Evolutionary conservation across 2,329 filamentous ascomycete genomes (phyloP).

Genomic region (Aspergillus nomiae): DNA sequence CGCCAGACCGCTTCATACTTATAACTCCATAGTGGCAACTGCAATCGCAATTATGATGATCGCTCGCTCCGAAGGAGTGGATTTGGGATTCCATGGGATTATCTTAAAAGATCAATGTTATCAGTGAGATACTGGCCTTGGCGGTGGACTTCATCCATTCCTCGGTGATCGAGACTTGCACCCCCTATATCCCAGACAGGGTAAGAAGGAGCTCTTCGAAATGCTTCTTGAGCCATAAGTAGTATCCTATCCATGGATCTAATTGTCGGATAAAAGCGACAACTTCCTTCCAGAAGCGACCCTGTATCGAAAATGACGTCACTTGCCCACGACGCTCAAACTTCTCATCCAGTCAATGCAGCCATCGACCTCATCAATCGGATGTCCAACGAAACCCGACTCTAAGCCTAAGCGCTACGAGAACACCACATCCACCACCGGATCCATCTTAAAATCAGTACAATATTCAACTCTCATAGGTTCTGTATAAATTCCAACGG

Average conservation of each 20-base stretch:
- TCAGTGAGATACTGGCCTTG: neutral
- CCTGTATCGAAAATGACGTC: neutral
- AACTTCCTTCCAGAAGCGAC: neutral
- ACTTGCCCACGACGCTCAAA: neutral
- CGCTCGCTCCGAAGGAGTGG: neutral
- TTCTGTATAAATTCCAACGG: neutral
- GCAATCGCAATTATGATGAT: neutral
- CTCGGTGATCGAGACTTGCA: neutral
- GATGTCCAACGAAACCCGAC: neutral
- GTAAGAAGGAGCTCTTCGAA: no score
- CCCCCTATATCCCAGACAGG: neutral
- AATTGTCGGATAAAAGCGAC: neutral
- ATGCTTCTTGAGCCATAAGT: no score
- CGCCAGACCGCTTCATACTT: neutral
- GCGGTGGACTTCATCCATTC: neutral
- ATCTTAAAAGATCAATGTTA: neutral
- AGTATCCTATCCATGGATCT: neutral
- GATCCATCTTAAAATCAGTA: neutral
- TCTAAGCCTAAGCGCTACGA: neutral
- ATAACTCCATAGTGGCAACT: constrained; percentile 5
- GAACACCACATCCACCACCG: neutral
- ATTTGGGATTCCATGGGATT: neutral
- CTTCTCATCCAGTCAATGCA: neutral
- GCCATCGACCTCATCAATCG: neutral
- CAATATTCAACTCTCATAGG: neutral